phyloP scores from a whole-genome alignment of 257 asterid species.

The Craterostigma plantagineum region DNA sequence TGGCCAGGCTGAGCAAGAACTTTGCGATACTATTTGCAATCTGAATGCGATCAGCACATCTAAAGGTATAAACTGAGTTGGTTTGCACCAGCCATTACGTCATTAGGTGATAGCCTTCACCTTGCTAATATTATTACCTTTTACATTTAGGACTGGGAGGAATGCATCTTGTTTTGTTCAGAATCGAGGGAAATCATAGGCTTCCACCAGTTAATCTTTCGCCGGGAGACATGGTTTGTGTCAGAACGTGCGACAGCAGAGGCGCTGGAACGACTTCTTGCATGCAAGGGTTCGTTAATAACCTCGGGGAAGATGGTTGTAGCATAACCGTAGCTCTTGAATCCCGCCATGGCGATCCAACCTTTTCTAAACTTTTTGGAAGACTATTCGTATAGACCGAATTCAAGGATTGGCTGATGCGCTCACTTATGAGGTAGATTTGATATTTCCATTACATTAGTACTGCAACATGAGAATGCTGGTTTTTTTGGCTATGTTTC shows the following conservation, averaged over 20 bases:
- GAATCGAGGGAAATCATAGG: constrained; percentile 72
- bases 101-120: too few species aligned
- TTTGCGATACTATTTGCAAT: constrained; percentile 92
- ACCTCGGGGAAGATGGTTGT: constrained; percentile 84
- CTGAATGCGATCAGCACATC: constrained; percentile 77
- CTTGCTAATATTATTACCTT: constrained; percentile 6
- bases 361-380: constrained; percentile 79
- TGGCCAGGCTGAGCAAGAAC: constrained; percentile 81
- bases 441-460: too few species aligned
- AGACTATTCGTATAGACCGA: constrained; percentile 82
- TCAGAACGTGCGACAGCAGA: constrained; percentile 70
- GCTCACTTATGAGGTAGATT: constrained; percentile 75
- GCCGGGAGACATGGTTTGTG: constrained; percentile 99
- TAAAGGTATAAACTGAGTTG: constrained; percentile 25
- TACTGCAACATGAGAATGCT: too few species aligned
- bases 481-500: too few species aligned
- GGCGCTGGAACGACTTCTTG: constrained; percentile 89
- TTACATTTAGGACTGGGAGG: constrained; percentile 74
- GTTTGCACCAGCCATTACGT: too few species aligned
- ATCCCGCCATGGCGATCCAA: constrained; percentile 86
- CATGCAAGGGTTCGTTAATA: constrained; percentile 85
- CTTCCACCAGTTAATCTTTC: constrained; percentile 91
- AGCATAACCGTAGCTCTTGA: constrained; percentile 87
- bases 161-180: constrained; percentile 87
- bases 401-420: constrained; percentile 92